Evolutionary conservation across 2,329 filamentous ascomycete species (phyloP).

Genomic region (Tolypocladium ovalisporum): DNA sequence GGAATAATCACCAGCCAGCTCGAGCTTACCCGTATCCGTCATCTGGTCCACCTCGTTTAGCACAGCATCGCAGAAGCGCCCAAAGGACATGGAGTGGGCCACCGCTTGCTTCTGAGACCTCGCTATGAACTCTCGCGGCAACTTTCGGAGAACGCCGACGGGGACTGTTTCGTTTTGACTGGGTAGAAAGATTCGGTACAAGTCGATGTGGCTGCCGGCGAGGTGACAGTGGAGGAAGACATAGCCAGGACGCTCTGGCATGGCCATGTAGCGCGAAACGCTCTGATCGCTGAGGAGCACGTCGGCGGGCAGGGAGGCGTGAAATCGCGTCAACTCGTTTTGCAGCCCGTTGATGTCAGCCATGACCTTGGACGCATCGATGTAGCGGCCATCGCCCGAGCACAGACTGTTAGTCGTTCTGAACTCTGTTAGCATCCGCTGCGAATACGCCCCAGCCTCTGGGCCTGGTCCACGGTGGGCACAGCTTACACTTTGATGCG

Average conservation of each 20-base stretch:
- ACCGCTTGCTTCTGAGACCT: slow-evolving; percentile 27
- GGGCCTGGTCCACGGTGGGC: not conserved
- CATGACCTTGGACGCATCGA: slow-evolving; percentile 27
- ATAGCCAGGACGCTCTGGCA: slow-evolving; percentile 20
- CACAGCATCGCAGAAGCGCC: slow-evolving; percentile 24
- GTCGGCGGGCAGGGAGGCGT: slow-evolving; percentile 21
- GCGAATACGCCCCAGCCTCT: not conserved
- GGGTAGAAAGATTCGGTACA: slow-evolving; percentile 28
- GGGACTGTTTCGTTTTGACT: slow-evolving; percentile 20
- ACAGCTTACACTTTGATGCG: slow-evolving; percentile 22
- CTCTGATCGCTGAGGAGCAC: slow-evolving; percentile 22
- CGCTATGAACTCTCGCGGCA: slow-evolving; percentile 23
- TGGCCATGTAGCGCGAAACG: slow-evolving; percentile 18
- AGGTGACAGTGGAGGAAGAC: slow-evolving; percentile 26
- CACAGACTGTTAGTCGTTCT: slow-evolving; percentile 17
- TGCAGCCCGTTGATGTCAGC: slow-evolving; percentile 24
- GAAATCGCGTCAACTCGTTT: slow-evolving; percentile 23
- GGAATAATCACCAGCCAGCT: slow-evolving; percentile 18
- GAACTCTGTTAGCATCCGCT: not conserved
- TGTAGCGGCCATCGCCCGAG: slow-evolving; percentile 7
- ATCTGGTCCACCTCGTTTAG: slow-evolving; percentile 16
- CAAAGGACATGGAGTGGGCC: slow-evolving; percentile 24
- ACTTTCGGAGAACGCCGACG: slow-evolving; percentile 19
- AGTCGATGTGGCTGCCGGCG: slow-evolving; percentile 24
- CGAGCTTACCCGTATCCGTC: slow-evolving; percentile 11